A percentile compares a stretch with the other conserved stretches of the same genome.
Conservation (phyloP, 2,329 filamentous ascomycete species). For the Epicoccum sorghinum region DNA sequence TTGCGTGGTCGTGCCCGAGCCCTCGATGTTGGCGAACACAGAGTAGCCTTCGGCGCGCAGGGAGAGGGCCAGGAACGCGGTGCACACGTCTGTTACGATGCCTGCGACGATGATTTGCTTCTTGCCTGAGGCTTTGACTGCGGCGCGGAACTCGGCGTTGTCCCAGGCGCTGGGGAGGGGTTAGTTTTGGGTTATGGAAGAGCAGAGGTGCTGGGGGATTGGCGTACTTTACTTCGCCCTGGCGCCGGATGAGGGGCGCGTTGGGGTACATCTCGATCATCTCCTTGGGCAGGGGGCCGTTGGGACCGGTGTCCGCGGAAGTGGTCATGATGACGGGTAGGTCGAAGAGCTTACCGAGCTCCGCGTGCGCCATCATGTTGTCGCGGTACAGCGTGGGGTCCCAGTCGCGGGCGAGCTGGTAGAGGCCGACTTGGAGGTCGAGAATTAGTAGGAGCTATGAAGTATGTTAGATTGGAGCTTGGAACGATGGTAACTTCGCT, state of each 20-base stretch:
- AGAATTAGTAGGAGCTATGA: slow-evolving; percentile 63
- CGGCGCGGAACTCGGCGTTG: slow-evolving; percentile 69
- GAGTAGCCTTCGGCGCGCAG: slow-evolving; percentile 73
- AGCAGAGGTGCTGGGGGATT: not conserved
- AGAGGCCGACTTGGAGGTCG: slow-evolving; percentile 66
- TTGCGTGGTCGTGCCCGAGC: slow-evolving; percentile 68
- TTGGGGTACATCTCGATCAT: slow-evolving; percentile 71
- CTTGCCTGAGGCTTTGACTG: slow-evolving; percentile 68
- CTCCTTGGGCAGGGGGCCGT: slow-evolving; percentile 73
- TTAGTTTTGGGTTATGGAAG: slow-evolving; percentile 5
- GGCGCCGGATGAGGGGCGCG: slow-evolving; percentile 68
- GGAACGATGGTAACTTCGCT: not conserved
- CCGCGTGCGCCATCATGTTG: slow-evolving; percentile 71
- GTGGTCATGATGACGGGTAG: slow-evolving; percentile 73
- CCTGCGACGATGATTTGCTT: slow-evolving; percentile 75
- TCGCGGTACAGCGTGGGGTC: slow-evolving; percentile 69
- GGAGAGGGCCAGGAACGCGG: slow-evolving; percentile 74
- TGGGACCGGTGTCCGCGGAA: slow-evolving; percentile 72
- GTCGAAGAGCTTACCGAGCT: slow-evolving; percentile 69
- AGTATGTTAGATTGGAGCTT: not conserved
- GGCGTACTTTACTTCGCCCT: slow-evolving; percentile 69
- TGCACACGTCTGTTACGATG: slow-evolving; percentile 78
- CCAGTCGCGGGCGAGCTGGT: slow-evolving; percentile 68
- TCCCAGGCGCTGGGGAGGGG: slow-evolving; percentile 66
- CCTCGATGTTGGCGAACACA: slow-evolving; percentile 76